Evolutionary conservation across 2,329 filamentous ascomycete genomes (phyloP).

Genomic region (Stylonectria norvegica): DNA sequence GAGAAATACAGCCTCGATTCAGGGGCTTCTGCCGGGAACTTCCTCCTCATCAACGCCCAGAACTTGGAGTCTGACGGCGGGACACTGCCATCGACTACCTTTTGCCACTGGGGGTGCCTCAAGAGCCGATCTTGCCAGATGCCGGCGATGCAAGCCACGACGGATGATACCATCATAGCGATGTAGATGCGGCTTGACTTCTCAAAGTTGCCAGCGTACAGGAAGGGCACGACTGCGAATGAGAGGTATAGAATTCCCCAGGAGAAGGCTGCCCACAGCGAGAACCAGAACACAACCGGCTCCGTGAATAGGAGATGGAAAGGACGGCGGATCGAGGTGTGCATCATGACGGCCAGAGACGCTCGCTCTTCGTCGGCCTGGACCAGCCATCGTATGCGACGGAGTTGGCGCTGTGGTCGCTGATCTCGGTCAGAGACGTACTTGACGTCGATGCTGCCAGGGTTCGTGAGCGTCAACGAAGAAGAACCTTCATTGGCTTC

Average conservation of each 20-base stretch:
- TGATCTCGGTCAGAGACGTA: constrained; percentile 2
- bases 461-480: constrained; percentile 15
- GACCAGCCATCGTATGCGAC: constrained; percentile 74
- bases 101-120: constrained; percentile 37
- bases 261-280: constrained; percentile 82
- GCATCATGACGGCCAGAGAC: constrained; percentile 65
- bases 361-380: constrained; percentile 73
- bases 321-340: constrained; percentile 70
- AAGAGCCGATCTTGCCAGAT: constrained; percentile 71
- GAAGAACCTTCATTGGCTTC: constrained; percentile 15
- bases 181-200: constrained; percentile 69
- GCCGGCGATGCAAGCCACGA: constrained; percentile 64
- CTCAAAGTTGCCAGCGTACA: constrained; percentile 66
- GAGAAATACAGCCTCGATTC: constrained; percentile 82
- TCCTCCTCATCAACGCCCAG: constrained; percentile 45
- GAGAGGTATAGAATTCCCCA: constrained; percentile 88
- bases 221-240: constrained; percentile 74
- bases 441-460: constrained; percentile 7
- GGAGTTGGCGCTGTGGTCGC: constrained; percentile 11
- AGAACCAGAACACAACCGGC: constrained; percentile 81
- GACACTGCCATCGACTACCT: constrained; percentile 15
- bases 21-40: constrained; percentile 54
- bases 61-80: constrained; percentile 31
- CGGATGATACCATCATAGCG: constrained; percentile 64
- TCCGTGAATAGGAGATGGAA: constrained; percentile 76